Evolutionary conservation across 139 green algal genomes (phyloP).

Genomic region (Spirogloea muscicola): DNA sequence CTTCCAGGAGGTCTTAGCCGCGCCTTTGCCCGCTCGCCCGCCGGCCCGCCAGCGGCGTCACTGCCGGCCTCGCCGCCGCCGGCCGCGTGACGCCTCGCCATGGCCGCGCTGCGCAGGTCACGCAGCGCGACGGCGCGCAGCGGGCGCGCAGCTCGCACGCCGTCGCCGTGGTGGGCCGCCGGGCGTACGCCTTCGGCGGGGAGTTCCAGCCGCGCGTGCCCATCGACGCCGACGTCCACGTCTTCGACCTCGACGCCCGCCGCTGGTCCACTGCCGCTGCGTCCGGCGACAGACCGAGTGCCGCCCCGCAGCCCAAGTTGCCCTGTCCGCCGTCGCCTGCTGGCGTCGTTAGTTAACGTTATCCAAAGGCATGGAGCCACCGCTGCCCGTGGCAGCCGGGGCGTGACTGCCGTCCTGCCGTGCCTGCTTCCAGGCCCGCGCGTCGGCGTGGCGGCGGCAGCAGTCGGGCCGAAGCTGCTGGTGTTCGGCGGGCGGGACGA

Average conservation of each 20-base stretch:
- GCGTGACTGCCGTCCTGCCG: not conserved
- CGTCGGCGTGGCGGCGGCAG: not conserved
- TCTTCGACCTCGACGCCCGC: not conserved
- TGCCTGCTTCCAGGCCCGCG: not conserved
- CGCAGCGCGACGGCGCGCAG: not conserved
- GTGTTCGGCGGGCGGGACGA: conserved; percentile 10
- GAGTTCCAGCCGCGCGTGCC: conserved; percentile 20
- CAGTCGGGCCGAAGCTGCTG: not conserved
- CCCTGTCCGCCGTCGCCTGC: not conserved
- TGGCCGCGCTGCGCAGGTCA: too few species aligned
- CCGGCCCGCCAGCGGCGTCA: too few species aligned
- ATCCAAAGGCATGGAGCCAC: too few species aligned
- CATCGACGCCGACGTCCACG: conserved; percentile 10
- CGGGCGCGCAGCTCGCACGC: conserved; percentile 11
- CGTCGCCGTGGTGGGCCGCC: not conserved
- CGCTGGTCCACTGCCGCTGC: conserved; percentile 1
- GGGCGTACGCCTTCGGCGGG: conserved; percentile 7
- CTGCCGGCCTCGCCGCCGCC: too few species aligned
- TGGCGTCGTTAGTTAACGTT: not conserved
- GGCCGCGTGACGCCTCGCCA: too few species aligned
- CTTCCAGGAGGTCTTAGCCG: too few species aligned
- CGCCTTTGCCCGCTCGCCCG: too few species aligned
- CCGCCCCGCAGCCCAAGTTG: not conserved
- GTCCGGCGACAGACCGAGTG: not conserved
- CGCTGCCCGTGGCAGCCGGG: not conserved